Evolutionary conservation across 164 flowering plant genomes (phyloP).

Genomic region (Macadamia integrifolia): DNA sequence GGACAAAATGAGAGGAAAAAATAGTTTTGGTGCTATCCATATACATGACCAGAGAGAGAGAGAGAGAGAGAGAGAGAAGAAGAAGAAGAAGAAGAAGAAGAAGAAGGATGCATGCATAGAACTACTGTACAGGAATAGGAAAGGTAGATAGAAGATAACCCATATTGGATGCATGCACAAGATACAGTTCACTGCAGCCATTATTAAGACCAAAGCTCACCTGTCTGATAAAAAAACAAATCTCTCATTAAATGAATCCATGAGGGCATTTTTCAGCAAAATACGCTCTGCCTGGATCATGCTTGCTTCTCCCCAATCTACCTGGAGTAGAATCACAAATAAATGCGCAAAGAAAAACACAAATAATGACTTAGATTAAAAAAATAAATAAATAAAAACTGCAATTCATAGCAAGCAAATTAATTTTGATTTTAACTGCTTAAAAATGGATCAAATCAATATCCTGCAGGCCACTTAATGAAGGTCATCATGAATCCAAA

Average conservation of each 20-base stretch:
- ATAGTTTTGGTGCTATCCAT: too few relatives aligned
- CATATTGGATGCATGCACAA: neutral
- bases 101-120: neutral
- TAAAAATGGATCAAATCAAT: neutral
- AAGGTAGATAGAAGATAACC: neutral
- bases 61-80: too few relatives aligned
- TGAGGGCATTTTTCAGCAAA: constrained; percentile 74
- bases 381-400: neutral
- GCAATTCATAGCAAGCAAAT: neutral
- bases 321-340: constrained; percentile 42
- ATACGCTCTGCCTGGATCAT: constrained; percentile 94
- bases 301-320: constrained; percentile 96
- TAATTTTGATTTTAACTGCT: neutral
- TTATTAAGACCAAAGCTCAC: constrained; percentile 30
- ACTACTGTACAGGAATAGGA: neutral
- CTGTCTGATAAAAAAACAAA: constrained; percentile 93
- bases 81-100: too few relatives aligned
- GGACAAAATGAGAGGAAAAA: too few relatives aligned
- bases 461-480: neutral
- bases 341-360: neutral
- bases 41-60: too few relatives aligned
- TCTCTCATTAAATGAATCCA: constrained; percentile 64
- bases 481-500: neutral
- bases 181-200: neutral
- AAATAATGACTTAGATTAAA: neutral